These are phyloP conservation scores for Trichoderma lentiforme DNA, from an alignment of 2,329 filamentous ascomycete species.

Conservation along the genomic window DNA sequence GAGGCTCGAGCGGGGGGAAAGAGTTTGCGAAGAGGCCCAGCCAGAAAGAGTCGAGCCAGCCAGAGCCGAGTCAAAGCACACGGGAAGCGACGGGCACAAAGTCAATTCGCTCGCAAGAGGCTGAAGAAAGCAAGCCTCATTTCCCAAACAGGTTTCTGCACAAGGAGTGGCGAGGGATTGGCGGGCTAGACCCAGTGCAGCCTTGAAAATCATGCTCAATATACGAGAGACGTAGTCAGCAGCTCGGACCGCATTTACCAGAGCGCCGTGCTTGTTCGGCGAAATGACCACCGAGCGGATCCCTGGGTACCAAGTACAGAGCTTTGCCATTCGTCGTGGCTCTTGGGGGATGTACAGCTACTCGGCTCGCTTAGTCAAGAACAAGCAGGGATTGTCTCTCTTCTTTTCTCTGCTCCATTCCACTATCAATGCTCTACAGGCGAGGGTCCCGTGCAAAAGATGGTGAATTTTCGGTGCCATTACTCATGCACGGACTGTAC, in stretches of 20 bases:
- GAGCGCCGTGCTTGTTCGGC: slow-evolving; percentile 3
- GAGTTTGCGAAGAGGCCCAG: background rate
- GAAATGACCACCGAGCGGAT: background rate
- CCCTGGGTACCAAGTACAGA: background rate
- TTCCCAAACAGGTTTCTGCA: slow-evolving; percentile 9
- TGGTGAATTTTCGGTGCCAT: background rate
- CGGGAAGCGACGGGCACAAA: background rate
- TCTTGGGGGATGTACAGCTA: background rate
- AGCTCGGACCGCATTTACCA: slow-evolving; percentile 15
- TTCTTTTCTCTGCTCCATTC: background rate
- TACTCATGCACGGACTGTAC: background rate
- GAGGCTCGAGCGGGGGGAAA: background rate
- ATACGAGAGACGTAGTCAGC: background rate
- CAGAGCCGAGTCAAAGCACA: background rate
- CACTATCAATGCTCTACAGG: background rate
- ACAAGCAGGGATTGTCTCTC: background rate
- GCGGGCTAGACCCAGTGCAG: background rate
- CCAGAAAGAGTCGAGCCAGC: background rate
- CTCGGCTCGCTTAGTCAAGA: slow-evolving; percentile 1
- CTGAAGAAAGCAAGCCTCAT: slow-evolving; percentile 9
- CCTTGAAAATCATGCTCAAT: background rate
- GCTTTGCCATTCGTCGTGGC: background rate
- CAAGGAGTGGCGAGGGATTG: slow-evolving; percentile 7
- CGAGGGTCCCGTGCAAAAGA: background rate
- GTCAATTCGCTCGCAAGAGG: background rate